Percentiles rank a stretch among this genome's conserved stretches.
phyloP scores from a whole-genome alignment of 306 rosid species.

The Malus sylvestris region DNA sequence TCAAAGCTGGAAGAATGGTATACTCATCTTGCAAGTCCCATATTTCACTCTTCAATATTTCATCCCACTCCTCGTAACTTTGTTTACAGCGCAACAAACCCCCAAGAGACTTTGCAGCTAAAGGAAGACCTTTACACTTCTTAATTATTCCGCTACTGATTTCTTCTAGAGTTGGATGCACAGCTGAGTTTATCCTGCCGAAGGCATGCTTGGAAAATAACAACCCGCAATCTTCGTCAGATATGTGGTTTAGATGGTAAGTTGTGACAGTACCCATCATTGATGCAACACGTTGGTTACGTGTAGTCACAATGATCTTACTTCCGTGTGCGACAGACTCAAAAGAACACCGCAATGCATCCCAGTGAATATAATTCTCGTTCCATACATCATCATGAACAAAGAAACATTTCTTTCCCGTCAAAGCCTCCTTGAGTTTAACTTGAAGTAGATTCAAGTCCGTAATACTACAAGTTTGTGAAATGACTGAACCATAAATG shows the following conservation, averaged over 20 bases:
- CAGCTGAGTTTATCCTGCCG: background rate
- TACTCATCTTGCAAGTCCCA: background rate
- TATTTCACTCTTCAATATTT: background rate
- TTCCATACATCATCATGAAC: slow-evolving; percentile 4
- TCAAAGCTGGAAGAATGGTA: background rate
- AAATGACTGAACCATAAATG: background rate
- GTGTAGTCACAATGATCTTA: slow-evolving; percentile 8
- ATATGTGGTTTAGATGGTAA: background rate
- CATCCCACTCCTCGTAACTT: background rate
- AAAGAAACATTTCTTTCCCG: background rate
- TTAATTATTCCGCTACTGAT: slow-evolving; percentile 1
- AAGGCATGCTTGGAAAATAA: background rate
- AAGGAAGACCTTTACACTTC: slow-evolving; percentile 9
- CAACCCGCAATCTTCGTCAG: background rate
- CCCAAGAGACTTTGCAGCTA: background rate
- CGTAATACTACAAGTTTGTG: background rate
- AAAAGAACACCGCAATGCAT: background rate
- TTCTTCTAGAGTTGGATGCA: background rate
- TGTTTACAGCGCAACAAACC: background rate
- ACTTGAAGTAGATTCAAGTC: background rate
- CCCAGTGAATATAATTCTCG: background rate
- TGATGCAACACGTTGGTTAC: background rate
- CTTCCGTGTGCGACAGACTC: background rate
- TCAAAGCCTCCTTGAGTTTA: background rate
- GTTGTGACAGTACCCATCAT: background rate